These are phyloP conservation scores for Podochytrium sp. DNA, from an alignment of 192 early-diverging fungal species.

Conservation along the genomic window DNA sequence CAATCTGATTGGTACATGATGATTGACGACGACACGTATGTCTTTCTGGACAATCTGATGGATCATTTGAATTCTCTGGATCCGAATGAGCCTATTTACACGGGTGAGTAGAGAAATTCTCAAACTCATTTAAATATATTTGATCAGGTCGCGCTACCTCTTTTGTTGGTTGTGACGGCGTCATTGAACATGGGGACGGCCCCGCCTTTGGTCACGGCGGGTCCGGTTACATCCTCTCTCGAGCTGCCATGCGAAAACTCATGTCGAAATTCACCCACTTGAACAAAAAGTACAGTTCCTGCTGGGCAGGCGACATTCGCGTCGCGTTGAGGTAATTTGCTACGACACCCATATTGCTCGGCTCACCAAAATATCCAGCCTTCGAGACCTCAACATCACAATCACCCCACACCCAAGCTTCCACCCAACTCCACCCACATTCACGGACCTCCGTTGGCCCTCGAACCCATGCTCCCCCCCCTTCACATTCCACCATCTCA, in stretches of 20 bases:
- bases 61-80: conserved; percentile 39
- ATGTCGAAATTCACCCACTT: conserved; percentile 41
- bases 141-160: conserved; percentile 42
- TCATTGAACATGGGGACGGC: conserved; percentile 42
- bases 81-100: conserved; percentile 42
- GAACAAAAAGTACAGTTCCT: conserved; percentile 50
- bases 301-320: conserved; percentile 67
- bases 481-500: conserved; percentile 58
- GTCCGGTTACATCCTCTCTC: conserved; percentile 54
- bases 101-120: conserved; percentile 36
- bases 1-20: conserved; percentile 66
- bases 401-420: neutral
- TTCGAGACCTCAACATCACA: neutral
- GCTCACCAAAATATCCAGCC: neutral
- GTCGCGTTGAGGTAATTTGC: conserved; percentile 22
- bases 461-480: conserved; percentile 52
- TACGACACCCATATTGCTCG: conserved; percentile 29
- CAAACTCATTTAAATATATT: conserved; percentile 8
- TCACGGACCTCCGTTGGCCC: conserved; percentile 21
- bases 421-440: neutral
- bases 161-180: conserved; percentile 57
- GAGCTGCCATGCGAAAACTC: conserved; percentile 48
- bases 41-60: conserved; percentile 57
- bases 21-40: conserved; percentile 63
- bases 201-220: conserved; percentile 63